Conservation (phyloP, 2,329 filamentous ascomycete genomes). For the Aspergillus aculeatus region DNA sequence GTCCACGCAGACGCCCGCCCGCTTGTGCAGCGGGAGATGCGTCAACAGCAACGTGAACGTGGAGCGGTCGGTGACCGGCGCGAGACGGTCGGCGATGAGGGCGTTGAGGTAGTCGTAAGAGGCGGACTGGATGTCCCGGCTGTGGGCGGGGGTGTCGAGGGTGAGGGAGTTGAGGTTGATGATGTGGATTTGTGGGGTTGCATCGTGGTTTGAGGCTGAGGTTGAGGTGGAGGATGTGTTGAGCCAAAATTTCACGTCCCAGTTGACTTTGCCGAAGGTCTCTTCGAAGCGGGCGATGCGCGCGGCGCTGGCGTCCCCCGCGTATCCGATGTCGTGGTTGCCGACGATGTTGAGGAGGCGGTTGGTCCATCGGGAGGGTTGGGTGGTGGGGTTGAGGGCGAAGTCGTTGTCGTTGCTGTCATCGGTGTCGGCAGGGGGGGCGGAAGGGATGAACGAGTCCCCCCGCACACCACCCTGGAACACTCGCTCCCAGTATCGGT, state of each 20-base stretch:
- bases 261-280: conserved; percentile 84
- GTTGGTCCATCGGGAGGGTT: conserved; percentile 58
- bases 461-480: conserved; percentile 69
- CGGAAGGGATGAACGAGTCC: conserved; percentile 16
- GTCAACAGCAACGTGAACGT: conserved; percentile 83
- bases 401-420: neutral
- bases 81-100: conserved; percentile 56
- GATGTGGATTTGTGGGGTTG: conserved; percentile 67
- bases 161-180: conserved; percentile 91
- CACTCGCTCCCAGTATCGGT: conserved; percentile 76
- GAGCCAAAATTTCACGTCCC: conserved; percentile 74
- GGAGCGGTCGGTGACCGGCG: conserved; percentile 61
- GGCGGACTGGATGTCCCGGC: conserved; percentile 65
- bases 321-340: conserved; percentile 96
- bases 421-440: neutral
- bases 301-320: conserved; percentile 78
- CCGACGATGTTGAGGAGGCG: conserved; percentile 86
- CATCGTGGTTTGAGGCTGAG: neutral
- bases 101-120: conserved; percentile 72
- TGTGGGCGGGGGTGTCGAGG: conserved; percentile 77
- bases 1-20: conserved; percentile 78
- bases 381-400: neutral
- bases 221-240: neutral
- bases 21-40: conserved; percentile 87
- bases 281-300: conserved; percentile 78